A percentile compares a stretch with the other conserved stretches of the same genome.
These are phyloP conservation scores for Colletotrichum tamarilloi DNA, from an alignment of 2,329 filamentous ascomycete genomes.

Conservation along the genomic window DNA sequence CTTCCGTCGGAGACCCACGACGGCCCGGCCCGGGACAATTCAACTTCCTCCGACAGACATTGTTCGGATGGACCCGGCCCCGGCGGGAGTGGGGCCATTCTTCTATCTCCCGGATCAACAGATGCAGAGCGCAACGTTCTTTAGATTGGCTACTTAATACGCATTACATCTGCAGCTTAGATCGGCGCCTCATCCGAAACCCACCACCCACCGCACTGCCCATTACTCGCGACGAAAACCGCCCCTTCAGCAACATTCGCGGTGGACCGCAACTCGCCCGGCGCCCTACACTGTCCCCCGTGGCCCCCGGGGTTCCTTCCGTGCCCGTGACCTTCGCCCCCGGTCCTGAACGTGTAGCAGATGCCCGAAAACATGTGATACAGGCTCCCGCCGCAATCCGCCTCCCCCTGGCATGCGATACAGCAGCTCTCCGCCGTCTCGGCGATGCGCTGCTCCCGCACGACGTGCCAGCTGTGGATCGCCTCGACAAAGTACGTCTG, in stretches of 20 bases:
- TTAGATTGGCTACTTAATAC: neutral
- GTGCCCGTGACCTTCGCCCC: no score
- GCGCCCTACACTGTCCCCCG: neutral
- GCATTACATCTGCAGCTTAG: neutral
- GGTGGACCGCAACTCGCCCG: constrained; percentile 5
- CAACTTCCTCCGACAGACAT: neutral
- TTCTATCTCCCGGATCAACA: neutral
- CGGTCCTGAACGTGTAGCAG: constrained; percentile 22
- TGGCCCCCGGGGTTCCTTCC: neutral
- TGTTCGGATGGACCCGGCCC: neutral
- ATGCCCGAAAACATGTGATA: neutral
- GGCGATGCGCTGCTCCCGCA: neutral
- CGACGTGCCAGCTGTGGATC: neutral
- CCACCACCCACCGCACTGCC: constrained; percentile 16
- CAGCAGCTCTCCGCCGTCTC: constrained; percentile 15
- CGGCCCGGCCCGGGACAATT: neutral
- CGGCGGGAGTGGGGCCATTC: neutral
- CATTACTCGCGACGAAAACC: constrained; percentile 26
- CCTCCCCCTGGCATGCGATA: constrained; percentile 19
- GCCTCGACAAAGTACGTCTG: constrained; percentile 22
- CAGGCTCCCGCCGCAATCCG: constrained; percentile 22
- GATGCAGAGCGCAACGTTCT: neutral
- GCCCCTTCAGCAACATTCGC: neutral
- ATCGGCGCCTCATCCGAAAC: neutral
- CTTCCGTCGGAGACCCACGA: neutral